These are phyloP conservation scores for Moniliophthora roreri DNA, from an alignment of 1,284 basidiomycete species.

Conservation along the genomic window DNA sequence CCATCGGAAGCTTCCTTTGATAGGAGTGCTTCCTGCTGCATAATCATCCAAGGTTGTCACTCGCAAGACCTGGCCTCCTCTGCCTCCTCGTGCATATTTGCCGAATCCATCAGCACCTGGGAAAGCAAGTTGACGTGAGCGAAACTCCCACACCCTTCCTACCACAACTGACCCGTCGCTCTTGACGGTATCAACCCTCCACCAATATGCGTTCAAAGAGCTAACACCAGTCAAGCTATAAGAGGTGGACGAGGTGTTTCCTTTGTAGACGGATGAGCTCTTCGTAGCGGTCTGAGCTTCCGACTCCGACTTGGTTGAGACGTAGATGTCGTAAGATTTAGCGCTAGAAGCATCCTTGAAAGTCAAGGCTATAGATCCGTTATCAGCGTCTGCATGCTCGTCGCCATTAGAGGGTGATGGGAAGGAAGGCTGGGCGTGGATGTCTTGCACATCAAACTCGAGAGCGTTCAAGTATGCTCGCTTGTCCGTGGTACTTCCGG, in stretches of 20 bases:
- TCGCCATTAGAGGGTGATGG: constrained; percentile 1
- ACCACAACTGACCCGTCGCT: background rate
- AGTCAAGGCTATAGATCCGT: background rate
- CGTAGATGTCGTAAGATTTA: constrained; percentile 6
- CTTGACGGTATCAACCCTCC: constrained; percentile 8
- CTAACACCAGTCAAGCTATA: background rate
- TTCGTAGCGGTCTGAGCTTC: background rate
- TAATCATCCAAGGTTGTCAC: constrained; percentile 9
- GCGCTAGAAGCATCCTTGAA: background rate
- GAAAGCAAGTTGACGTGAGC: constrained; percentile 7
- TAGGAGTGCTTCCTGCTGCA: background rate
- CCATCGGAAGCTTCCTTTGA: background rate
- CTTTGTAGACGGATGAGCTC: background rate
- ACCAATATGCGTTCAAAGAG: constrained; percentile 5
- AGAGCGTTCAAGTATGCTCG: constrained; percentile 10
- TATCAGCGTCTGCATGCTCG: constrained; percentile 1
- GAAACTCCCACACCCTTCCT: constrained; percentile 6
- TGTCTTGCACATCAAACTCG: constrained; percentile 4
- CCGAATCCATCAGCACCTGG: constrained; percentile 14
- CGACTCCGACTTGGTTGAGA: background rate
- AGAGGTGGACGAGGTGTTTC: background rate
- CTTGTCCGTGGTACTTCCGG: background rate
- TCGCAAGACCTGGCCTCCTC: constrained; percentile 6
- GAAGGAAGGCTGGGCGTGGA: constrained; percentile 2
- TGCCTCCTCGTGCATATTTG: constrained; percentile 7